Conservation (phyloP, 1,284 basidiomycete genomes). For the Ganoderma lingzhi region DNA sequence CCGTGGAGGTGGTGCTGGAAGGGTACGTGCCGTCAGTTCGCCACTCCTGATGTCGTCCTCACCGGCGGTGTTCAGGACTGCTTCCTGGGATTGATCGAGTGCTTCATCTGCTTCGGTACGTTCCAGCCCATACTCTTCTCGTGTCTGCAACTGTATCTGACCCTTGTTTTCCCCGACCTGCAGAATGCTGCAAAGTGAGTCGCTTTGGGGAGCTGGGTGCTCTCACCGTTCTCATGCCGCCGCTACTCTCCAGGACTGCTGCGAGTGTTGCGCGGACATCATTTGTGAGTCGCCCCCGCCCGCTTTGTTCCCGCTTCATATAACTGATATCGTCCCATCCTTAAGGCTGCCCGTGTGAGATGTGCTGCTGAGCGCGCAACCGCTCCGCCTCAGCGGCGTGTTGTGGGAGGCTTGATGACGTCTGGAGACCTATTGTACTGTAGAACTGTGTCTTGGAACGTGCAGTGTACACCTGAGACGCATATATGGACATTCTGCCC, state of each 20-base stretch:
- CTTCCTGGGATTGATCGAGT: constrained; percentile 63
- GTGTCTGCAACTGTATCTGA: background rate
- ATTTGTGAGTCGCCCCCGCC: constrained; percentile 45
- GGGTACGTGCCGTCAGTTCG: constrained; percentile 46
- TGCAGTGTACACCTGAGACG: constrained; percentile 16
- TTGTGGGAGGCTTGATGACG: constrained; percentile 2
- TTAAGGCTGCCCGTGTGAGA: constrained; percentile 53
- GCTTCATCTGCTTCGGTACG: constrained; percentile 72
- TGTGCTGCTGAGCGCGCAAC: constrained; percentile 45
- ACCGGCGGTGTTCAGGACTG: constrained; percentile 54
- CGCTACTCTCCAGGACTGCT: constrained; percentile 44
- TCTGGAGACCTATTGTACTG: constrained; percentile 10
- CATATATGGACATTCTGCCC: constrained; percentile 4
- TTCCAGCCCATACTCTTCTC: constrained; percentile 20
- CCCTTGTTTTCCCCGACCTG: background rate
- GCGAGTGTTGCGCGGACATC: constrained; percentile 53
- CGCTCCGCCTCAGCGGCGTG: background rate
- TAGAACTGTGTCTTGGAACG: constrained; percentile 6
- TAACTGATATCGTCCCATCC: constrained; percentile 7
- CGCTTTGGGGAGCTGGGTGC: background rate
- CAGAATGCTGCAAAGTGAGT: constrained; percentile 50
- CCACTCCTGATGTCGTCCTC: constrained; percentile 13
- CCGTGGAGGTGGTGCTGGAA: constrained; percentile 68
- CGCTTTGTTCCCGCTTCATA: background rate
- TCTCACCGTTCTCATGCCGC: constrained; percentile 12